A percentile compares a stretch with the other conserved stretches of the same genome.
phyloP scores from a whole-genome alignment of 176 grass and related monocot genomes.

The Raddia distichophylla region DNA sequence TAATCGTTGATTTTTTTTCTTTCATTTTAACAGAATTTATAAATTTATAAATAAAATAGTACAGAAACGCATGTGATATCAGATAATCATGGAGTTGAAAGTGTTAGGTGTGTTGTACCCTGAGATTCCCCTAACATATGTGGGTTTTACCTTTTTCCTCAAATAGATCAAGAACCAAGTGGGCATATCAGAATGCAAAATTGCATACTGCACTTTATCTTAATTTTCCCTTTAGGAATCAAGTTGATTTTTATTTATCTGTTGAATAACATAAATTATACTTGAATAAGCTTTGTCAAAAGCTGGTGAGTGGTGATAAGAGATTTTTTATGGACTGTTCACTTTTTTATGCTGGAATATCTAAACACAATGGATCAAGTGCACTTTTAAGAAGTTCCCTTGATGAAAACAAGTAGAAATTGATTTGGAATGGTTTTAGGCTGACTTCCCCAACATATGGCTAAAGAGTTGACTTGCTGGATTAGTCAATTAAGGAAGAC shows the following conservation, averaged over 20 bases:
- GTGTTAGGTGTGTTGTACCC: constrained; percentile 21
- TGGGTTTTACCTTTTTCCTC: background rate
- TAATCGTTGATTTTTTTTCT: constrained; percentile 32
- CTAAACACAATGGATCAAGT: too few species aligned
- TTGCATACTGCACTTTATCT: background rate
- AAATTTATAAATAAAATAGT: constrained; percentile 28
- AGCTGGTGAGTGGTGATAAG: background rate
- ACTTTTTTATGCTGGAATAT: too few species aligned
- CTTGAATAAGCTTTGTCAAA: background rate
- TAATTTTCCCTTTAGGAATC: constrained; percentile 15
- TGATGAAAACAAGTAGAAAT: background rate
- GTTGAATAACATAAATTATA: background rate
- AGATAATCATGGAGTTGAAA: constrained; percentile 7
- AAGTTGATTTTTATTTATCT: background rate
- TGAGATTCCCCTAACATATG: background rate
- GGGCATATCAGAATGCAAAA: background rate
- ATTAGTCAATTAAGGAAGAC: background rate
- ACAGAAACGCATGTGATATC: constrained; percentile 9
- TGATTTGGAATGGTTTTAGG: constrained; percentile 1
- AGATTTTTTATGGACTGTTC: background rate
- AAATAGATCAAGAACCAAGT: constrained; percentile 14
- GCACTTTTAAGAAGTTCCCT: background rate
- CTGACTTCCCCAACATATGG: background rate
- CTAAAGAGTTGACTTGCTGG: background rate
- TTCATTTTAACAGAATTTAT: constrained; percentile 25